A percentile compares a stretch with the other conserved stretches of the same genome.
These are phyloP conservation scores for Globisporangium perplexum DNA, from an alignment of 352 stramenopile genomes.

Conservation along the genomic window DNA sequence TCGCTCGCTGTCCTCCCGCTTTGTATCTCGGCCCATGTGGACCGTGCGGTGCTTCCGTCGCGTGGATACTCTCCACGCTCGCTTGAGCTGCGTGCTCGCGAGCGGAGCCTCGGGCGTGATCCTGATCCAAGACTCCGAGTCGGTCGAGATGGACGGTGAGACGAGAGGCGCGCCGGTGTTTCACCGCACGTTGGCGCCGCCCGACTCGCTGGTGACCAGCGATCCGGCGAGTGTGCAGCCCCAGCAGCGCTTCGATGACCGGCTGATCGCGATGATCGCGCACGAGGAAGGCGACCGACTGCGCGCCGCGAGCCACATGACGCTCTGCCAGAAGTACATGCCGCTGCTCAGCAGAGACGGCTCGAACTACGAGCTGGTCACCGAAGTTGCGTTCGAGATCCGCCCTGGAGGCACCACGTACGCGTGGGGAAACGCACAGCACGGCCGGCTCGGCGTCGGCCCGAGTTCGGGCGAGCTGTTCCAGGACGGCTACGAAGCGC, in stretches of 20 bases:
- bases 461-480: slow-evolving; percentile 18
- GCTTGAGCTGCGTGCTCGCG: slow-evolving; percentile 33
- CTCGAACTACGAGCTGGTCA: slow-evolving; percentile 32
- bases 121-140: slow-evolving; percentile 31
- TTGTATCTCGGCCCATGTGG: slow-evolving; percentile 20
- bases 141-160: slow-evolving; percentile 17
- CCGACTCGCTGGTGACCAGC: slow-evolving; percentile 2
- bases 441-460: slow-evolving; percentile 50
- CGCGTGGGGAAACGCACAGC: slow-evolving; percentile 56
- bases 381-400: slow-evolving; percentile 41
- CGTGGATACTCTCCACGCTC: slow-evolving; percentile 27
- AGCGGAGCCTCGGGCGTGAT: slow-evolving; percentile 47
- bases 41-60: slow-evolving; percentile 46
- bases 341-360: slow-evolving; percentile 19
- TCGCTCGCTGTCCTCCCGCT: neutral
- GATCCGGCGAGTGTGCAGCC: neutral
- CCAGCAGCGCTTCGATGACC: slow-evolving; percentile 6
- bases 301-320: slow-evolving; percentile 19
- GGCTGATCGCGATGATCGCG: slow-evolving; percentile 32
- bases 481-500: slow-evolving; percentile 58
- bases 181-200: slow-evolving; percentile 1
- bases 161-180: slow-evolving; percentile 3
- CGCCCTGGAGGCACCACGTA: slow-evolving; percentile 47
- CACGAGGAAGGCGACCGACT: slow-evolving; percentile 17
- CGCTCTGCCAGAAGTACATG: slow-evolving; percentile 19